These are phyloP conservation scores for Acanthochlamys bracteata DNA, from an alignment of 106 monocot species.

Conservation along the genomic window DNA sequence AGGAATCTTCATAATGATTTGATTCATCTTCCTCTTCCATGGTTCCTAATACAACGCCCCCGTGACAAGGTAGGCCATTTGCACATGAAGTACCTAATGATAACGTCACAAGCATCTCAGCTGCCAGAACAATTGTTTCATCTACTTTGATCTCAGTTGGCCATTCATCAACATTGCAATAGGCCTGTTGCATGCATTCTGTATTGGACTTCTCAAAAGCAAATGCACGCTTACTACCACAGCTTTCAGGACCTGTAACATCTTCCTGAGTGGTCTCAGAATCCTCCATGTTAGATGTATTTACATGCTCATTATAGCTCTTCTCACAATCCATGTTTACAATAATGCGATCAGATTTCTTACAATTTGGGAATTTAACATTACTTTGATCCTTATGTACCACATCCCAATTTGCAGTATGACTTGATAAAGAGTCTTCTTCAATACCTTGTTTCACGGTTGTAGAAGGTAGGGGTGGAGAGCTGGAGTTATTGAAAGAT, in stretches of 20 bases:
- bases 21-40: slow-evolving; percentile 17
- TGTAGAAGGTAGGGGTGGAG: not conserved
- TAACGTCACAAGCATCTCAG: slow-evolving; percentile 37
- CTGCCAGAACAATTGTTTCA: slow-evolving; percentile 22
- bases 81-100: slow-evolving; percentile 4
- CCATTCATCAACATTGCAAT: no score
- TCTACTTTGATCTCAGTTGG: slow-evolving; percentile 17
- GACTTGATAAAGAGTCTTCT: slow-evolving; percentile 49
- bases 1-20: slow-evolving; percentile 51
- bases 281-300: not conserved
- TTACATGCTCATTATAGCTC: no score
- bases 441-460: slow-evolving; percentile 17
- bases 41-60: not conserved
- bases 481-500: slow-evolving; percentile 19
- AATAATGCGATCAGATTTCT: not conserved
- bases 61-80: not conserved
- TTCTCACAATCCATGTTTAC: not conserved
- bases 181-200: not conserved
- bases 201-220: not conserved
- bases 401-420: slow-evolving; percentile 14
- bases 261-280: not conserved
- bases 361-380: not conserved
- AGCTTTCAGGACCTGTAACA: not conserved
- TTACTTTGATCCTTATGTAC: not conserved
- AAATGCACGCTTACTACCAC: not conserved